Evolutionary conservation across 768 basidiomycete genomes (phyloP).

Genomic region (Flagelloscypha sp.): DNA sequence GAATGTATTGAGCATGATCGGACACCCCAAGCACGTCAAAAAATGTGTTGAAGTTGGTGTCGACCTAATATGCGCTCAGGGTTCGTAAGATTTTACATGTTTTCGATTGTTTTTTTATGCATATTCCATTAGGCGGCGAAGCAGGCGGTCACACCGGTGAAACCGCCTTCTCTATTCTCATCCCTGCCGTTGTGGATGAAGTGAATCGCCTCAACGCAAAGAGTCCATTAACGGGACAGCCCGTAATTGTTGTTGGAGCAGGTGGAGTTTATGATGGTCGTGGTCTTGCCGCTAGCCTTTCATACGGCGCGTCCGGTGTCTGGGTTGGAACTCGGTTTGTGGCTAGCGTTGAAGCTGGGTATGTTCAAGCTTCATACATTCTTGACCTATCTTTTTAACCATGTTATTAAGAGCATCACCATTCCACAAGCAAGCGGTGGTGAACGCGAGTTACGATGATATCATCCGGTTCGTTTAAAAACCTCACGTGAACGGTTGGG

Average conservation of each 20-base stretch:
- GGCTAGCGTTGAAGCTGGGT: constrained; percentile 44
- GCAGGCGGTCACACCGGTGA: constrained; percentile 63
- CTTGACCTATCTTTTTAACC: no score
- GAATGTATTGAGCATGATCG: constrained; percentile 37
- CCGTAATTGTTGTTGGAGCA: constrained; percentile 49
- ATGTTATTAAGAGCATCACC: no score
- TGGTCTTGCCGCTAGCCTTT: constrained; percentile 43
- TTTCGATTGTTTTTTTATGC: no score
- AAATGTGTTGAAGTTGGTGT: constrained; percentile 44
- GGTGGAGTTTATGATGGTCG: constrained; percentile 54
- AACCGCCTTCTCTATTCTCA: constrained; percentile 45
- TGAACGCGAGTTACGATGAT: constrained; percentile 43
- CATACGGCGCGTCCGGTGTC: constrained; percentile 51
- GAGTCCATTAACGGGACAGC: constrained; percentile 47
- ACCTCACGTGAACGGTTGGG: no score
- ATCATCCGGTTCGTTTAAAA: constrained; percentile 36
- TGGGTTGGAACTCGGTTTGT: constrained; percentile 60
- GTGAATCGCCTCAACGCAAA: constrained; percentile 27
- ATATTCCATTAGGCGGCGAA: no score
- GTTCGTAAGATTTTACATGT: no score
- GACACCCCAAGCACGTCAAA: constrained; percentile 45
- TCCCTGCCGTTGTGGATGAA: constrained; percentile 49
- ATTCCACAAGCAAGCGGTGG: constrained; percentile 33
- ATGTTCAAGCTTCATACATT: no score
- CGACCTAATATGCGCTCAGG: constrained; percentile 56